Conservation (phyloP, 164 flowering plant genomes). For the Magnolia changhungtana region DNA sequence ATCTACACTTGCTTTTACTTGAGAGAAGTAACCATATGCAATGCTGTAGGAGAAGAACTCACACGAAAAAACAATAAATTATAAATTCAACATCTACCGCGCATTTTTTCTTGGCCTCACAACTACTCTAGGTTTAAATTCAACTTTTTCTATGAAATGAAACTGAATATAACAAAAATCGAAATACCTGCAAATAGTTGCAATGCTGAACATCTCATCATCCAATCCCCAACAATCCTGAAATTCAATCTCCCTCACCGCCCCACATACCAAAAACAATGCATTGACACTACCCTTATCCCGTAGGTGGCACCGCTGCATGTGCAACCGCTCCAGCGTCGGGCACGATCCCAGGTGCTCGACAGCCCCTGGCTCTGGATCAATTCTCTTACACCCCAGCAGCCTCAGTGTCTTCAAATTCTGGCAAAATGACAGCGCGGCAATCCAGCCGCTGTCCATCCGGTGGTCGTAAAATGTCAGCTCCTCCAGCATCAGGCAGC, state of each 20-base stretch:
- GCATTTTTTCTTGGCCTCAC: not conserved
- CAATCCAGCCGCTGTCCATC: slow-evolving; percentile 93
- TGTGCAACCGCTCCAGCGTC: slow-evolving; percentile 59
- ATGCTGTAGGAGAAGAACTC: too few relatives aligned
- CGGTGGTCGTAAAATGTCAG: slow-evolving; percentile 60
- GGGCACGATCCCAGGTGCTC: slow-evolving; percentile 72
- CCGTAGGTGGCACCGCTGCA: slow-evolving; percentile 78
- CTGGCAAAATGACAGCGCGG: slow-evolving; percentile 63
- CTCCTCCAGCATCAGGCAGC: slow-evolving; percentile 91
- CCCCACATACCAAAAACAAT: slow-evolving; percentile 59
- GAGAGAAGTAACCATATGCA: too few relatives aligned
- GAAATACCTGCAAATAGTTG: slow-evolving; percentile 63
- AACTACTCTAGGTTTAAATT: not conserved
- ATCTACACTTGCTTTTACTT: too few relatives aligned
- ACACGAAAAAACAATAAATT: too few relatives aligned
- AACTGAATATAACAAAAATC: slow-evolving; percentile 1
- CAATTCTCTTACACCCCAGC: slow-evolving; percentile 66
- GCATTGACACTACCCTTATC: slow-evolving; percentile 56
- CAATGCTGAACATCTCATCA: slow-evolving; percentile 57
- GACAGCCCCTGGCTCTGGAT: slow-evolving; percentile 50
- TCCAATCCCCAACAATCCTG: slow-evolving; percentile 91
- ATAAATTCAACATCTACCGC: not conserved
- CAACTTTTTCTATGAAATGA: not conserved
- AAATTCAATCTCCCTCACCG: slow-evolving; percentile 54
- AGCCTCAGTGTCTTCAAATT: slow-evolving; percentile 84